These are phyloP conservation scores for Xylariaceae sp. DNA, from an alignment of 2,329 filamentous ascomycete genomes.

Conservation along the genomic window DNA sequence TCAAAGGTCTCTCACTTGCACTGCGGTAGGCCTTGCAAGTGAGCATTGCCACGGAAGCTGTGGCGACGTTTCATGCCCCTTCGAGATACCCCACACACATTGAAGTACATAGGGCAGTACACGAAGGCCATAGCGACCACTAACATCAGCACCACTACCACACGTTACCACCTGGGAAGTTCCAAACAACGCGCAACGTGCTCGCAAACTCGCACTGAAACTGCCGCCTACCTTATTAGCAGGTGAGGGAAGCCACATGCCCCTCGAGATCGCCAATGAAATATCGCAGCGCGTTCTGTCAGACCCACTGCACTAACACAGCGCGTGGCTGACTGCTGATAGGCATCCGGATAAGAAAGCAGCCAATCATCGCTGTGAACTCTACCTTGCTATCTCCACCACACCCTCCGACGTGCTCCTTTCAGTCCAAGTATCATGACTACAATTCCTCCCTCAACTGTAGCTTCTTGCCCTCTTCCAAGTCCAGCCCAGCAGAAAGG, in stretches of 20 bases:
- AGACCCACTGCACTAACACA: neutral
- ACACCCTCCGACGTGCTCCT: neutral
- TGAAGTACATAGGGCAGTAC: too few relatives aligned
- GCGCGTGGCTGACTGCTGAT: neutral
- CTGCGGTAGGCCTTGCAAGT: too few relatives aligned
- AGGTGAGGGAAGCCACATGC: conserved; percentile 1
- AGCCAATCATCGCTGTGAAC: neutral
- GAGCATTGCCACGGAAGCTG: too few relatives aligned
- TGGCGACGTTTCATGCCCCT: too few relatives aligned
- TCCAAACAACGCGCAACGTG: too few relatives aligned
- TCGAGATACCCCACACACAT: too few relatives aligned
- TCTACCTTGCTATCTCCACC: neutral
- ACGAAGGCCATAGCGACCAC: too few relatives aligned
- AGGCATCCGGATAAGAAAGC: neutral
- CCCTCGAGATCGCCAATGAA: neutral
- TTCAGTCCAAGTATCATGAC: conserved; percentile 8
- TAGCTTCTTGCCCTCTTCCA: conserved; percentile 9
- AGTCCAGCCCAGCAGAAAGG: conserved; percentile 7
- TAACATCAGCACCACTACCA: neutral
- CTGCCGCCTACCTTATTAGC: neutral
- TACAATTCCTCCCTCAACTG: conserved; percentile 16
- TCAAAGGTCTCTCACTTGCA: too few relatives aligned
- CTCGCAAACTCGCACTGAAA: neutral
- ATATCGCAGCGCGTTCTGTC: neutral
- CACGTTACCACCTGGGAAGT: too few relatives aligned